Base-by-base conservation (phyloP, 2,329 filamentous ascomycete genomes). In the Phialemoniopsis sp. region DNA sequence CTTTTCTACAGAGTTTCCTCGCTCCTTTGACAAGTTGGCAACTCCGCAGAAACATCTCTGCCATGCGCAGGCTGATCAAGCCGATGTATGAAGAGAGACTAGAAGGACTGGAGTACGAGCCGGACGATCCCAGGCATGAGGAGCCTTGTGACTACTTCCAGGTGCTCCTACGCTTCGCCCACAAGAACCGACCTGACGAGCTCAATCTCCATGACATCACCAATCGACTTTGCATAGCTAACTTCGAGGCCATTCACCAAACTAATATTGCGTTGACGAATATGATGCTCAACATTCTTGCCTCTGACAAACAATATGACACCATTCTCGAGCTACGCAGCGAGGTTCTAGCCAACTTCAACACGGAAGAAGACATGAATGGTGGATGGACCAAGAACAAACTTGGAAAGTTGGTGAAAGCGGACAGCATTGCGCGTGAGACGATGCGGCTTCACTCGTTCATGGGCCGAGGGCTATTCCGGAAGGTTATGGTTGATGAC, bases 351-450 rank as follows among this genome's bases (percentile, higher is more conserved):
- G 47, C 66, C 2, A 42, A 45, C n/a, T 41, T 43, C 1, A 49
- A 48, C 8, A 39, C 36, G 12, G n/a, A n/a, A n/a, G n/a, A n/a
- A n/a, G n/a, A n/a, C n/a, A n/a, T n/a, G n/a, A n/a, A n/a, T n/a
- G n/a, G n/a, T n/a, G n/a, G n/a, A n/a, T 72, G 68, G 68, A 64
- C 60, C 6, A 69, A 68, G 37, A 43, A 50, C 8, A 52, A 53
- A 2, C 51, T 70, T 2, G 49, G 55, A 28, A 50, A 57, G 13
- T 60, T 73, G 58, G 50, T 53, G 3, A 53, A 51, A 4, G 51
- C 62, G 8, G 68, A 73, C 47, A 71, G 67, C 37, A 58, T 59
- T 1, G 51, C 60, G 3, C 60, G 68, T 12, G 68, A 73, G 47
- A 67, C 67, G 3, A 51, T 71, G 17, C 59, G 68, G 3, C 35